Evolutionary conservation across 352 stramenopile genomes (phyloP).

Genomic region (Phytophthora cryptogea): DNA sequence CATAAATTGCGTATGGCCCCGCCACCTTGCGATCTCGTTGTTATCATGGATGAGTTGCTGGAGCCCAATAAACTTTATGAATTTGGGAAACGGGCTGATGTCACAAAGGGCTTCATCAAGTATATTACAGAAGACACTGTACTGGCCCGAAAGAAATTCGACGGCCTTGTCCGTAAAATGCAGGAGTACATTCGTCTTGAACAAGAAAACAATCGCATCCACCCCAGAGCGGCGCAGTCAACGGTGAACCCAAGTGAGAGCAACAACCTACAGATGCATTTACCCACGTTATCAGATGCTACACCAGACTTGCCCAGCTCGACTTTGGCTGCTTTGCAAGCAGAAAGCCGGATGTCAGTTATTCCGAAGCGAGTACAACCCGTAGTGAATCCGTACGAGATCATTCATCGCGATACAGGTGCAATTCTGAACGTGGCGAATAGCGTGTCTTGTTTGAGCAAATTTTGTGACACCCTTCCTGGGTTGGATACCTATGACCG

Average conservation of each 20-base stretch:
- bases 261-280: constrained; percentile 16
- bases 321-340: constrained; percentile 26
- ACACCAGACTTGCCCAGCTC: constrained; percentile 1
- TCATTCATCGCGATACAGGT: constrained; percentile 68
- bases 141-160: constrained; percentile 61
- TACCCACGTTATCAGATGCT: constrained; percentile 14
- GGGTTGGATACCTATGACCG: constrained; percentile 84
- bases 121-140: constrained; percentile 59
- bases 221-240: constrained; percentile 2
- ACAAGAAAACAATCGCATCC: constrained; percentile 30
- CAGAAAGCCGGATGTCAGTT: constrained; percentile 8
- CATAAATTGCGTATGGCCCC: constrained; percentile 48
- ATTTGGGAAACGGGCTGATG: constrained; percentile 54
- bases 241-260: constrained; percentile 1
- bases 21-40: constrained; percentile 65
- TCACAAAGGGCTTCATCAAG: constrained; percentile 54
- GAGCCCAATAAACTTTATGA: constrained; percentile 80
- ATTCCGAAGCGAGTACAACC: constrained; percentile 23
- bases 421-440: constrained; percentile 69
- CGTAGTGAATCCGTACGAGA: constrained; percentile 45
- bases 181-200: constrained; percentile 58
- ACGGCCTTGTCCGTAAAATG: constrained; percentile 63
- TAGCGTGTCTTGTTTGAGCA: constrained; percentile 66
- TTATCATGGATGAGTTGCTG: constrained; percentile 78
- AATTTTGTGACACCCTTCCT: constrained; percentile 83